These are phyloP conservation scores for Pseudopithomyces chartarum DNA, from an alignment of 2,329 filamentous ascomycete species.

Conservation along the genomic window DNA sequence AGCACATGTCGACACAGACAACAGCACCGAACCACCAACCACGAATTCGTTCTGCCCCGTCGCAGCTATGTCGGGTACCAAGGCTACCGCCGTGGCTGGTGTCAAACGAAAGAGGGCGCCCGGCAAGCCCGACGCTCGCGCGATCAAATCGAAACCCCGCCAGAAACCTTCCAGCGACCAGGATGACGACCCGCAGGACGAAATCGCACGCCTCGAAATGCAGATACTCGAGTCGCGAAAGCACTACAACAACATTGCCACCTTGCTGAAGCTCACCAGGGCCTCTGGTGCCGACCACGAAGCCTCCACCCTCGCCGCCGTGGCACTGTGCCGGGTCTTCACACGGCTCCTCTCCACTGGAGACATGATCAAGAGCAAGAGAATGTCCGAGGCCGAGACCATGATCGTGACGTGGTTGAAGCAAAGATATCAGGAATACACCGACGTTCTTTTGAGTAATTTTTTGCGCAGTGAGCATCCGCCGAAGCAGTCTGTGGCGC, in stretches of 20 bases:
- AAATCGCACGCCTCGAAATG: slow-evolving; percentile 76
- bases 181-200: slow-evolving; percentile 60
- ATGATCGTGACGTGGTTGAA: slow-evolving; percentile 80
- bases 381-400: slow-evolving; percentile 71
- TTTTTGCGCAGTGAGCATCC: slow-evolving; percentile 66
- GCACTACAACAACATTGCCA: slow-evolving; percentile 88
- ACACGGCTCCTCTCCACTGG: slow-evolving; percentile 78
- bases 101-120: slow-evolving; percentile 52
- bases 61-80: slow-evolving; percentile 43
- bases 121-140: slow-evolving; percentile 40
- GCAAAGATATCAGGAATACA: slow-evolving; percentile 74
- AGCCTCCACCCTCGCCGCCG: slow-evolving; percentile 69
- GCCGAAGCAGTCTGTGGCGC: slow-evolving; percentile 67
- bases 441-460: slow-evolving; percentile 60
- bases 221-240: slow-evolving; percentile 84
- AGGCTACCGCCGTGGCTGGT: slow-evolving; percentile 30
- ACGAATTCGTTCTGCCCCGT: neutral
- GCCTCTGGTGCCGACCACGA: slow-evolving; percentile 59
- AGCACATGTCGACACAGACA: neutral
- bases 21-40: neutral
- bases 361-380: slow-evolving; percentile 68
- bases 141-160: slow-evolving; percentile 45
- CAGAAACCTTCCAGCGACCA: slow-evolving; percentile 34
- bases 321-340: slow-evolving; percentile 86
- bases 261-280: slow-evolving; percentile 63